Conservation (phyloP, 2,329 filamentous ascomycete species). For the Colletotrichum camelliae region DNA sequence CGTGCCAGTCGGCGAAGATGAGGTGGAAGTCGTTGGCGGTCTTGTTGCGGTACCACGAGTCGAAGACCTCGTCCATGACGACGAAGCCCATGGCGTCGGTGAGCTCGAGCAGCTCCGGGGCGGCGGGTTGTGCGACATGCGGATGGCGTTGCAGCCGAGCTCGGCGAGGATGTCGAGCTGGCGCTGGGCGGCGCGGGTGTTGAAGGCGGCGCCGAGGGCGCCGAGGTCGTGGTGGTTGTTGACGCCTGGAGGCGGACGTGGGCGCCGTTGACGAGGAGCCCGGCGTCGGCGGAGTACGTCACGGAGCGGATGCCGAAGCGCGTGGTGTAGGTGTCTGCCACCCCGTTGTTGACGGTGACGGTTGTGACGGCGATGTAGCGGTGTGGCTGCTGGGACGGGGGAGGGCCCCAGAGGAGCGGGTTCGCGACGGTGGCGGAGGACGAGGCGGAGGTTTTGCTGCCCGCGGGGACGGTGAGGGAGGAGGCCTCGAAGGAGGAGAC, state of each 20-base stretch:
- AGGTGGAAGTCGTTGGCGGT: conserved; percentile 53
- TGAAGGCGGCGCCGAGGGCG: conserved; percentile 55
- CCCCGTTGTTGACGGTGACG: conserved; percentile 27
- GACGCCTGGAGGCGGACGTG: conserved; percentile 46
- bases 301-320: conserved; percentile 54
- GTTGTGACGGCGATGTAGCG: conserved; percentile 52
- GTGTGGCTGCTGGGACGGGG: conserved; percentile 49
- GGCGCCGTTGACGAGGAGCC: conserved; percentile 52
- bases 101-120: conserved; percentile 53
- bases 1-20: conserved; percentile 58
- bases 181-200: conserved; percentile 50
- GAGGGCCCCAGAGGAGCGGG: conserved; percentile 54
- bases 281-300: conserved; percentile 41
- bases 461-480: conserved; percentile 33
- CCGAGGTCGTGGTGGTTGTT: conserved; percentile 59
- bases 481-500: conserved; percentile 38
- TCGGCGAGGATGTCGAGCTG: conserved; percentile 55
- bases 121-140: conserved; percentile 59
- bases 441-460: conserved; percentile 37
- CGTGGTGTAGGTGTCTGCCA: conserved; percentile 52
- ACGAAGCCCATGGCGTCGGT: conserved; percentile 55
- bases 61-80: conserved; percentile 60
- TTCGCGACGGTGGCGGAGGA: conserved; percentile 31
- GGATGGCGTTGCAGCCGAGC: conserved; percentile 54
- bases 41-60: conserved; percentile 54